Evolutionary conservation across 768 basidiomycete species (phyloP).

Genomic region (Chalciporus chontae): DNA sequence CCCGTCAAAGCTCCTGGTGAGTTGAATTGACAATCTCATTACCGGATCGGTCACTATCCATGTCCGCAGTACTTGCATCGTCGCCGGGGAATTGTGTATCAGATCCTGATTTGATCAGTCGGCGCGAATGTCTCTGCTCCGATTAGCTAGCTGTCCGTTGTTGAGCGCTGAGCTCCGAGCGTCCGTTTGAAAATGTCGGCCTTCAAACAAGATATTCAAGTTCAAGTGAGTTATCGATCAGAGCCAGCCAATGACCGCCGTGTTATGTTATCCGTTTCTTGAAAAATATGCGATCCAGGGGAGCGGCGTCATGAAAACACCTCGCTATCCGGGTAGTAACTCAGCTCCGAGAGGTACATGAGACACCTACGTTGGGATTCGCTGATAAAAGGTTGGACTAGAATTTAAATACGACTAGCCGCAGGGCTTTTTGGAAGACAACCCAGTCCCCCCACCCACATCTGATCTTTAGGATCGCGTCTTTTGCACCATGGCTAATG

Average conservation of each 20-base stretch:
- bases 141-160: not conserved
- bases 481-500: slow-evolving; percentile 14
- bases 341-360: not conserved
- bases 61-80: not conserved
- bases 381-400: not conserved
- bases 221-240: slow-evolving; percentile 16
- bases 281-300: slow-evolving; percentile 1
- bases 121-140: not conserved
- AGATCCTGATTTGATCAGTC: slow-evolving; percentile 2
- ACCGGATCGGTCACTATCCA: slow-evolving; percentile 1
- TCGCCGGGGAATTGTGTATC: not conserved
- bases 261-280: not conserved
- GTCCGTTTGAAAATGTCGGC: slow-evolving; percentile 12
- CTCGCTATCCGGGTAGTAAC: slow-evolving; percentile 6
- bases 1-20: not conserved
- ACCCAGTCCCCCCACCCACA: not conserved
- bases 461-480: not conserved
- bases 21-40: not conserved
- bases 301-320: slow-evolving; percentile 1
- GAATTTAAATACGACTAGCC: slow-evolving; percentile 26
- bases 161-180: slow-evolving; percentile 1
- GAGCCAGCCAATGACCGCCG: not conserved
- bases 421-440: not conserved
- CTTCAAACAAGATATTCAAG: slow-evolving; percentile 20
- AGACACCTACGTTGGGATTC: slow-evolving; percentile 3